Evolutionary conservation across 371 early-diverging fungal genomes (phyloP), one percentile per base, ranked within the genome.

Genomic region (Apophysomyces trapeziformis): DNA sequence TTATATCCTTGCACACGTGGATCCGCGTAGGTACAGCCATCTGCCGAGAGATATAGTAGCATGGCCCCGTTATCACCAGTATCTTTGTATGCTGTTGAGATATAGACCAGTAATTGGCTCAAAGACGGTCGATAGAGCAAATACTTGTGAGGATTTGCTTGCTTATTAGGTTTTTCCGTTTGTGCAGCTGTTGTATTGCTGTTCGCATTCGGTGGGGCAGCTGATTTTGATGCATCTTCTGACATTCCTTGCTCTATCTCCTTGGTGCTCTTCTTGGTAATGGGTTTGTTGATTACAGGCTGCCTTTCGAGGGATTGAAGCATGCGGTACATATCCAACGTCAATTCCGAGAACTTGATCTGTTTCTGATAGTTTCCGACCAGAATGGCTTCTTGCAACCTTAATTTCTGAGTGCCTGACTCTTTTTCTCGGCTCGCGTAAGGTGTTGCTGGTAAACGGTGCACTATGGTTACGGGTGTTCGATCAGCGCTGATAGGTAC

Each of bases 241-340:
- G 58, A 44, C n/a, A 58, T 18, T 11, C 41, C 39, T n/a, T 38
- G 32, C 16, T 47, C 60, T 4, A 61, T 9, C 7, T 39, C 41
- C 50, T 69, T 61, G 36, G 61, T 50, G 21, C 18, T 16, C 18
- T 60, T 60, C 38, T 57, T 39, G 7, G 38, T 39, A 56, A 1
- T 36, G 43, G 72, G 65, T 38, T 72, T 69, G 11, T 16, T 26
- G 35, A 41, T 37, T 36, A 46, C 60, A 0, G 74, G 77, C 32
- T 77, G 67, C 39, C 77, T 64, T 60, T 81, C 99, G 2, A 99
- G 82, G 26, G 93, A 87, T 68, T 97, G 97, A 37, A 96, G 76
- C 70, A 99, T 93, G 35, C 96, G 89, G 78, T 93, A 96, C 96
- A 98, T 95, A 67, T 99, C 99, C 62, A 97, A 74, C 0, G 96